Evolutionary conservation across 2,329 filamentous ascomycete species (phyloP).

Genomic region (Claviceps fusiformis): DNA sequence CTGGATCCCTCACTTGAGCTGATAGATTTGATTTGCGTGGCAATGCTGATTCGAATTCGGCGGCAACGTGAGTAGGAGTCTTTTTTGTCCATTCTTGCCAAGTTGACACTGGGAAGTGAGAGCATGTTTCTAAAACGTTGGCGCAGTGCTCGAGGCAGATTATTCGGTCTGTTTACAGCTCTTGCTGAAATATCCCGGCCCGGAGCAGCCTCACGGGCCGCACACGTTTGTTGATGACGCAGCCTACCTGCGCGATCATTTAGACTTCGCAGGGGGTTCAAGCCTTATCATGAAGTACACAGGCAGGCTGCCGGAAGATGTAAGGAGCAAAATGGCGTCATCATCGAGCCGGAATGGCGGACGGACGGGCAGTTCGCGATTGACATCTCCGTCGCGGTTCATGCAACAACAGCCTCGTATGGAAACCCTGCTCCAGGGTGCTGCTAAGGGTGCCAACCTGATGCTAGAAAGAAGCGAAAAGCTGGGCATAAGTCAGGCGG

Average conservation of each 20-base stretch:
- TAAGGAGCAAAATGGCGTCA: slow-evolving; percentile 3
- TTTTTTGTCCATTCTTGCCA: neutral
- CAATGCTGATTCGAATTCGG: slow-evolving; percentile 83
- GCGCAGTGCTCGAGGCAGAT: slow-evolving; percentile 65
- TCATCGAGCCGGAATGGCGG: slow-evolving; percentile 21
- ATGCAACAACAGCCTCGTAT: slow-evolving; percentile 47
- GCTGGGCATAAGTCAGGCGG: slow-evolving; percentile 66
- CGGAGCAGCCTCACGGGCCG: slow-evolving; percentile 47
- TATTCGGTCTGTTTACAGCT: slow-evolving; percentile 75
- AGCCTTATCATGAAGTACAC: slow-evolving; percentile 61
- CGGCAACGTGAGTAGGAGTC: slow-evolving; percentile 57
- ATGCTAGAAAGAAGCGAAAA: slow-evolving; percentile 61
- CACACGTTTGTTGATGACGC: slow-evolving; percentile 80
- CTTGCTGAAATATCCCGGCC: slow-evolving; percentile 69
- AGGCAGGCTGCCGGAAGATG: slow-evolving; percentile 33
- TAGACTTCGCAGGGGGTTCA: slow-evolving; percentile 46
- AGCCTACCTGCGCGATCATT: slow-evolving; percentile 55
- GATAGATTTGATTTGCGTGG: slow-evolving; percentile 81
- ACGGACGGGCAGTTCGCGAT: slow-evolving; percentile 26
- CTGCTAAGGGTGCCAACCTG: slow-evolving; percentile 62
- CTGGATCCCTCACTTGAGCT: slow-evolving; percentile 68
- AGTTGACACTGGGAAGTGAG: neutral
- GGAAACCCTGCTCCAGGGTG: slow-evolving; percentile 61
- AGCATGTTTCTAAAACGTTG: slow-evolving; percentile 11
- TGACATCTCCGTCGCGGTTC: slow-evolving; percentile 33